These are phyloP conservation scores for Pseudogymnoascus destructans DNA, from an alignment of 2,329 filamentous ascomycete genomes.

Conservation along the genomic window DNA sequence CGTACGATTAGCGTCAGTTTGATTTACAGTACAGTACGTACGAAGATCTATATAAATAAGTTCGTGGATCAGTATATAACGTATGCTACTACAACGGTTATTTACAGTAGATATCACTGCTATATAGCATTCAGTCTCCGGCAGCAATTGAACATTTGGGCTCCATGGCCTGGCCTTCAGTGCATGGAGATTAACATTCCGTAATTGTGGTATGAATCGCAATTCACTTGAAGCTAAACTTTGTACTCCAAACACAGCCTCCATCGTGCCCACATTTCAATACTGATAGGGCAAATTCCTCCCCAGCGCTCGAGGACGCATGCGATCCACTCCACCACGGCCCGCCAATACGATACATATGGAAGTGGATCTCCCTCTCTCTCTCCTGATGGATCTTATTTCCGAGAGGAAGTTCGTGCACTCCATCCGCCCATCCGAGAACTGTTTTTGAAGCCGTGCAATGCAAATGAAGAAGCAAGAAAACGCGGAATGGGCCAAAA, in stretches of 20 bases:
- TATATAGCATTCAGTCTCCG: not conserved
- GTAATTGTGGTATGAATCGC: slow-evolving; percentile 5
- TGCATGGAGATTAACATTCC: not conserved
- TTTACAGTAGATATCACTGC: not conserved
- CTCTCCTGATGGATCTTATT: not conserved
- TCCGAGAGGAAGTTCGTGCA: not conserved
- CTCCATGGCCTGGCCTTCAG: not conserved
- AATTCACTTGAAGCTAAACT: slow-evolving; percentile 3
- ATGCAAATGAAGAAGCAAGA: not conserved
- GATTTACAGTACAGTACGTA: slow-evolving; percentile 7
- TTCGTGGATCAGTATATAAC: not conserved
- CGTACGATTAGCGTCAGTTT: slow-evolving; percentile 2
- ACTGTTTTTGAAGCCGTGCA: not conserved
- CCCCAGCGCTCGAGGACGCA: not conserved
- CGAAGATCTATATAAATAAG: slow-evolving; percentile 6
- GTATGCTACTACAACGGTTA: not conserved
- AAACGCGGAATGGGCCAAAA: not conserved
- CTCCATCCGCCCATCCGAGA: slow-evolving; percentile 1
- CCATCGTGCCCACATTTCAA: slow-evolving; percentile 4
- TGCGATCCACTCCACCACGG: slow-evolving; percentile 8
- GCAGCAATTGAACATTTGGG: not conserved
- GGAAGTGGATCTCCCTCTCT: not conserved
- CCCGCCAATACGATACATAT: slow-evolving; percentile 4
- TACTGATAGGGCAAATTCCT: slow-evolving; percentile 1
- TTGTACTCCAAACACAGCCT: slow-evolving; percentile 6